A percentile compares a stretch with the other conserved stretches of the same genome.
Conservation (phyloP, 139 green algal species). For the Chlorella ohadii region DNA sequence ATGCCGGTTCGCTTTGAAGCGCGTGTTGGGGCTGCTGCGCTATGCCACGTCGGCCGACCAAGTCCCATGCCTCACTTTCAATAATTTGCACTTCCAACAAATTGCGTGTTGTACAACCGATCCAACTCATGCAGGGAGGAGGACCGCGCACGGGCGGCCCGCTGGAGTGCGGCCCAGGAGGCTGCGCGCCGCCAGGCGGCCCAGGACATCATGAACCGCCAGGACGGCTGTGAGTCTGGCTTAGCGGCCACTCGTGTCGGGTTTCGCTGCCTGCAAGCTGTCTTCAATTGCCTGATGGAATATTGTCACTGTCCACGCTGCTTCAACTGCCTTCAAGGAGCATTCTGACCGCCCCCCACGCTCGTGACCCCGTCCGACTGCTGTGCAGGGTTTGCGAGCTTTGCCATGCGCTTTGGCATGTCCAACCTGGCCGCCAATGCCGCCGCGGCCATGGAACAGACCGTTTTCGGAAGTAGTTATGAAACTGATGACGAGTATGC, state of each 20-base stretch:
- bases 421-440: neutral
- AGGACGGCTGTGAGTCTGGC: constrained; percentile 35
- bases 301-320: too few species aligned
- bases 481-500: neutral
- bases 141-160: constrained; percentile 37
- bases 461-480: constrained; percentile 12
- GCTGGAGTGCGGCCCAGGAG: constrained; percentile 71
- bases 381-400: constrained; percentile 17
- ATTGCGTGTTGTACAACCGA: neutral
- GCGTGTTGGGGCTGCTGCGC: too few species aligned
- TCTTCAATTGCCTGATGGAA: too few species aligned
- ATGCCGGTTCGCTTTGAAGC: neutral
- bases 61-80: too few species aligned
- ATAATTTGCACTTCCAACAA: too few species aligned
- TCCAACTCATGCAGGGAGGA: constrained; percentile 53
- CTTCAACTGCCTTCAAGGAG: too few species aligned
- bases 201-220: constrained; percentile 25
- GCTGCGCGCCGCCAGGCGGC: constrained; percentile 52
- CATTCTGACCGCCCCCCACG: too few species aligned
- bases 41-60: too few species aligned
- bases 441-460: constrained; percentile 15
- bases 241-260: too few species aligned
- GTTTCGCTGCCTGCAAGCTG: too few species aligned
- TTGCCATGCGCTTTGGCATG: constrained; percentile 32
- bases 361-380: too few species aligned